Conservation (phyloP, 495 filamentous ascomycete genomes). For the Penicillium soppii region DNA sequence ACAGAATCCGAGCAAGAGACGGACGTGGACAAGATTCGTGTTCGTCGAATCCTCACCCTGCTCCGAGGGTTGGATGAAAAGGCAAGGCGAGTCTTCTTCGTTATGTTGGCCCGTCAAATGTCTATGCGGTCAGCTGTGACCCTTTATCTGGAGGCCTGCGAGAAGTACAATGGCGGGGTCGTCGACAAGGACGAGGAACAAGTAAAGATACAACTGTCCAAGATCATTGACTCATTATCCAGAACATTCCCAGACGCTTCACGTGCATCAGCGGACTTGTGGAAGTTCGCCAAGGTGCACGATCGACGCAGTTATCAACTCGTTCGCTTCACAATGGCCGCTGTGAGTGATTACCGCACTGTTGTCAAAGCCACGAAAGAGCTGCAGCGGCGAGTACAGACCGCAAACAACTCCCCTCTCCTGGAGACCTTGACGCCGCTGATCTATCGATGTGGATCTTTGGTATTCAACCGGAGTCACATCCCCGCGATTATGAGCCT, state of each 20-base stretch:
- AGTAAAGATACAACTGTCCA: slow-evolving; percentile 65
- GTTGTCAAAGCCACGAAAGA: slow-evolving; percentile 88
- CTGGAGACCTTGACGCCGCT: slow-evolving; percentile 81
- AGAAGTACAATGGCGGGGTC: slow-evolving; percentile 83
- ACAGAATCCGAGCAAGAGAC: slow-evolving; percentile 49
- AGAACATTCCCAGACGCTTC: slow-evolving; percentile 72
- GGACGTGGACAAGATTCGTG: slow-evolving; percentile 81
- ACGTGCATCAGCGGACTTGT: slow-evolving; percentile 67
- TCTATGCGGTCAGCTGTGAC: slow-evolving; percentile 67
- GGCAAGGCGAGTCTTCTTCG: slow-evolving; percentile 84
- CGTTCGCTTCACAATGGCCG: slow-evolving; percentile 77
- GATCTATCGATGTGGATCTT: slow-evolving; percentile 75
- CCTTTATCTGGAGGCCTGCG: slow-evolving; percentile 73
- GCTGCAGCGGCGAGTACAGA: slow-evolving; percentile 76
- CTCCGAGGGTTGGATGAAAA: slow-evolving; percentile 74
- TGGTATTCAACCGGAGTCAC: slow-evolving; percentile 92
- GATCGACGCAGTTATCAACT: slow-evolving; percentile 90
- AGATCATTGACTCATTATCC: slow-evolving; percentile 64
- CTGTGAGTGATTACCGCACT: slow-evolving; percentile 89
- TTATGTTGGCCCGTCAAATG: slow-evolving; percentile 73
- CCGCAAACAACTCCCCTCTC: slow-evolving; percentile 56
- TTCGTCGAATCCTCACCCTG: slow-evolving; percentile 80
- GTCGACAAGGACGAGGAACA: slow-evolving; percentile 69
- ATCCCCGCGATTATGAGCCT: slow-evolving; percentile 86
- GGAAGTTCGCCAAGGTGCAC: slow-evolving; percentile 88